These are phyloP conservation scores for Claviceps humidiphila DNA, from an alignment of 2,329 filamentous ascomycete genomes.

Conservation along the genomic window DNA sequence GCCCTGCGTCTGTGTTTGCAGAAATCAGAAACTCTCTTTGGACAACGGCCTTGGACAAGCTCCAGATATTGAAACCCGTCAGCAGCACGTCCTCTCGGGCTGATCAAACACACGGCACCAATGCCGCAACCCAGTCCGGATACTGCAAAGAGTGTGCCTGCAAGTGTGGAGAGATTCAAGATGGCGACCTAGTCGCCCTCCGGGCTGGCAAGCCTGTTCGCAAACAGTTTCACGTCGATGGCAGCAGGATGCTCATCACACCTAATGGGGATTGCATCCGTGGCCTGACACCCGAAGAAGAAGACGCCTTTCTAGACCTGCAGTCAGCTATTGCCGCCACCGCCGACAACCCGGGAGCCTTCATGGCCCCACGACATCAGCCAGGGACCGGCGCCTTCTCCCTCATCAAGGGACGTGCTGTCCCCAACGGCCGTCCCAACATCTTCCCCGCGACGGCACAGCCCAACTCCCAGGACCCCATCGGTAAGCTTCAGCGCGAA, in stretches of 20 bases:
- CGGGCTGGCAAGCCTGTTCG: constrained; percentile 44
- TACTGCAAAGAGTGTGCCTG: constrained; percentile 25
- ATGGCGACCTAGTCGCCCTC: constrained; percentile 40
- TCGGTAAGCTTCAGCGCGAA: constrained; percentile 52
- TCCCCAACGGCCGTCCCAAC: constrained; percentile 48
- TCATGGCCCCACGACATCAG: constrained; percentile 42
- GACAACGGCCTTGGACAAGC: constrained; percentile 20
- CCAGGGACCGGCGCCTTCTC: constrained; percentile 42
- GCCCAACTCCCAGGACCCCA: constrained; percentile 40
- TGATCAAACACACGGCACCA: constrained; percentile 12
- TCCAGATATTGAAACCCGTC: constrained; percentile 25
- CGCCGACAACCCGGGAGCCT: constrained; percentile 40
- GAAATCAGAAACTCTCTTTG: constrained; percentile 22
- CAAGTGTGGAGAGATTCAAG: constrained; percentile 27
- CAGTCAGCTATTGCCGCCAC: constrained; percentile 43
- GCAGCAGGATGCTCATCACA: constrained; percentile 57
- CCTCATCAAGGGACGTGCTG: constrained; percentile 50
- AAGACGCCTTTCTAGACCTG: constrained; percentile 55
- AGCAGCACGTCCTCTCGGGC: constrained; percentile 16
- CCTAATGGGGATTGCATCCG: constrained; percentile 66
- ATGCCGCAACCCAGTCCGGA: constrained; percentile 12
- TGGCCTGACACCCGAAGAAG: constrained; percentile 54
- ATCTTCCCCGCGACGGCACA: constrained; percentile 42
- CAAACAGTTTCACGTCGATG: constrained; percentile 45
- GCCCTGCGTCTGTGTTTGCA: constrained; percentile 21